phyloP scores from a whole-genome alignment of 495 filamentous ascomycete species.

The Aspergillus carlsbadensis region DNA sequence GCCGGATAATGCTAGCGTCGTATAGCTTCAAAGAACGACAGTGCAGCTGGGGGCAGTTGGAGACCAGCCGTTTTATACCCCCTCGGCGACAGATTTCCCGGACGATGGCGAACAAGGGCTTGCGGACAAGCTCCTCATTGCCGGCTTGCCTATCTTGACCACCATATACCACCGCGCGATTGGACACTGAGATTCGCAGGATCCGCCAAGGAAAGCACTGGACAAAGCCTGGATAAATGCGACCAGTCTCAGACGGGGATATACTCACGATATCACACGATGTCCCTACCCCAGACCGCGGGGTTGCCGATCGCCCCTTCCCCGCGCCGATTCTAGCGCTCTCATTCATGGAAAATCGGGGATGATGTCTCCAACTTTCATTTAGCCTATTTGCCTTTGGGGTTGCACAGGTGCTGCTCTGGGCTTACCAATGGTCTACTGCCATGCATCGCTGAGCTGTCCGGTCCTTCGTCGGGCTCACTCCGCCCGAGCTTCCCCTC shows the following conservation, averaged over 20 bases:
- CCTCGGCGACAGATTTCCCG: neutral
- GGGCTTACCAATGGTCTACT: neutral
- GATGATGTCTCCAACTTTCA: neutral
- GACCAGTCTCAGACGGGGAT: no score
- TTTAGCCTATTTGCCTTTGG: neutral
- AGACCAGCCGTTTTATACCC: neutral
- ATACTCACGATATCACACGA: no score
- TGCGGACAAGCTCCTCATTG: neutral
- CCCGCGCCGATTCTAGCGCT: neutral
- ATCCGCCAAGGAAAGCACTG: neutral
- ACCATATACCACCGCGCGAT: neutral
- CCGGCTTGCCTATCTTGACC: slow-evolving; percentile 1
- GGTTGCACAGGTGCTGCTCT: neutral
- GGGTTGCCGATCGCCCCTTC: neutral
- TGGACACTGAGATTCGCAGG: neutral
- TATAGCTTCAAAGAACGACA: no score
- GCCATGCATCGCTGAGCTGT: neutral
- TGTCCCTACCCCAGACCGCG: neutral
- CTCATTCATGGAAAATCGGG: slow-evolving; percentile 7
- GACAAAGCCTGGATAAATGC: no score
- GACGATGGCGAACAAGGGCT: neutral
- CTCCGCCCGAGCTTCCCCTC: neutral
- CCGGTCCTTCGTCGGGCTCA: neutral
- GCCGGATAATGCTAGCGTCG: neutral
- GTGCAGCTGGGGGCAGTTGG: neutral